Base-by-base conservation (phyloP, 305 asterid genomes). In the Ruellia speciosa region DNA sequence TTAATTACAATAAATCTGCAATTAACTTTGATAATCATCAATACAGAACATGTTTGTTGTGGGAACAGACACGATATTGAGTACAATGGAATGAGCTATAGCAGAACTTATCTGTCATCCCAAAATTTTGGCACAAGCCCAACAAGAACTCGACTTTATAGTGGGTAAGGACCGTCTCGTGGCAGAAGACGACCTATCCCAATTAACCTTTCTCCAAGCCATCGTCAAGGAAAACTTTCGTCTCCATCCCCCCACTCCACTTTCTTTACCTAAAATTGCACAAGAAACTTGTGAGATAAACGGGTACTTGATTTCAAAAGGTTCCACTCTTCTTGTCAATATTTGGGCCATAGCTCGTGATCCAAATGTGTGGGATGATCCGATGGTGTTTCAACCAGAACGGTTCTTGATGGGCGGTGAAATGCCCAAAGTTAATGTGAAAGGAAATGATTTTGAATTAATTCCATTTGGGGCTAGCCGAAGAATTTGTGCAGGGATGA, bases 381-480 rank as follows among this genome's bases (percentile, higher is more conserved):
- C 96, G 6, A 66, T 82, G 0, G 83, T 69, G 49, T 85, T 87
- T 37, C 65, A 68, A 9, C 96, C 96, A 0, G 66, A 55, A 7
- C 64, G 94, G 8, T 87, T 85, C 71, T 56, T 82, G 53, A 65
- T 66, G 0, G 87, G 83, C 0, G 89, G 87, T 14, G 93, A 81
- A 33, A 87, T 65, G 85, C 75, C 81, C 56, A 57, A 70, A 48
- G 84, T 54, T 2, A 93, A 87, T 62, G 68, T 85, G 1, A 71
- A 60, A 52, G 94, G 95, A 6, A 87, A 79, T 58, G 86, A 86
- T 49, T 86, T 84, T 49, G 94, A 75, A 49, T 47, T 84, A 35
- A 86, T 86, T 18, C 95, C 94, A 1, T 86, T 86, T 67, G 95
- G 95, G 6, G 83, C 78, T 14, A 94, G 95, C 9, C 84, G 93